phyloP scores from a whole-genome alignment of 2,329 filamentous ascomycete genomes.

The Alternaria novae-zelandiae region DNA sequence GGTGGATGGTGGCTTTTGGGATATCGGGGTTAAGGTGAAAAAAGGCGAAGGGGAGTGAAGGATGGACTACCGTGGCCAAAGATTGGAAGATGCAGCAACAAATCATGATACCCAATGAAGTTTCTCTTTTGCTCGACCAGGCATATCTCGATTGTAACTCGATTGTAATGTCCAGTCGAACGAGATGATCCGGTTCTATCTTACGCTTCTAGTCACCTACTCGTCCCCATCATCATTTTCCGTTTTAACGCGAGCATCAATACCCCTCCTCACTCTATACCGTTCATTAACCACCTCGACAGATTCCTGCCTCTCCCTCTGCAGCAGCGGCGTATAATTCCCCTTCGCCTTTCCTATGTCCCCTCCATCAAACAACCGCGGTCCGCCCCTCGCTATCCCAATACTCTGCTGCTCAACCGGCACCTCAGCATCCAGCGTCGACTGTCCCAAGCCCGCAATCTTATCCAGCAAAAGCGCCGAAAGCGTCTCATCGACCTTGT shows the following conservation, averaged over 20 bases:
- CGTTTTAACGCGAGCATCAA: conserved; percentile 30
- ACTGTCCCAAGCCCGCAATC: conserved; percentile 52
- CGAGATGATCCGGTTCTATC: background rate
- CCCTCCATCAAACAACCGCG: conserved; percentile 65
- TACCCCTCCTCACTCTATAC: conserved; percentile 61
- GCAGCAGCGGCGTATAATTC: conserved; percentile 63
- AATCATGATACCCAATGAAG: conserved; percentile 5
- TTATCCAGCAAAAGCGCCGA: conserved; percentile 75
- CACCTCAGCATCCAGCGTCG: conserved; percentile 27
- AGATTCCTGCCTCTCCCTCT: conserved; percentile 62
- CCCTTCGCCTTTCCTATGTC: conserved; percentile 62
- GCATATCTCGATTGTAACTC: background rate
- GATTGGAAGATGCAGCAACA: background rate
- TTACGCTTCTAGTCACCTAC: conserved; percentile 10
- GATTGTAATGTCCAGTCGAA: background rate
- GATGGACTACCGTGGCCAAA: background rate
- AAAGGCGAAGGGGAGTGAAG: background rate
- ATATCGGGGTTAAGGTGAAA: background rate
- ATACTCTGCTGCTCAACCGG: conserved; percentile 13
- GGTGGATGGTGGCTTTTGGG: background rate
- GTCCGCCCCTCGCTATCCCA: conserved; percentile 45
- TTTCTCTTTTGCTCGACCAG: background rate
- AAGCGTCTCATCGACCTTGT: conserved; percentile 89
- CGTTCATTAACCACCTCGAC: conserved; percentile 68
- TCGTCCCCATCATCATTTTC: conserved; percentile 42